phyloP scores from a whole-genome alignment of 352 stramenopile genomes.

The Phytophthora pinifolia region DNA sequence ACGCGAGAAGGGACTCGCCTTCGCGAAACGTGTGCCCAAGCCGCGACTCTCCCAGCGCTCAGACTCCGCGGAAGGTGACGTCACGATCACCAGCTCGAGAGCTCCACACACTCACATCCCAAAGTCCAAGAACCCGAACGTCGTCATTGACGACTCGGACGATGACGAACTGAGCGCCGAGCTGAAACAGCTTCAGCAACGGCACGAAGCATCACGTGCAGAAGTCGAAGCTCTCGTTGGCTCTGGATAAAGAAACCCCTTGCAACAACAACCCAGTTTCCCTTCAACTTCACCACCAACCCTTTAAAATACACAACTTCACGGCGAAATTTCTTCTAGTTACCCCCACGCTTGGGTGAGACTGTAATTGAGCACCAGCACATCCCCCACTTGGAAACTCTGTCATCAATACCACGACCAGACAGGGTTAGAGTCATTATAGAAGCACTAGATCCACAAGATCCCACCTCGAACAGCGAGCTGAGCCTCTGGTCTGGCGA shows the following conservation, averaged over 20 bases:
- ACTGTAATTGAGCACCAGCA: slow-evolving; percentile 88
- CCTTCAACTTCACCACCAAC: slow-evolving; percentile 1
- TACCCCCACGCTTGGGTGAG: slow-evolving; percentile 83
- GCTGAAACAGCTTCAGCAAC: slow-evolving; percentile 67
- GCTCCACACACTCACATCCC: slow-evolving; percentile 1
- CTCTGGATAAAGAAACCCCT: slow-evolving; percentile 8
- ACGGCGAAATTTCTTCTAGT: slow-evolving; percentile 2
- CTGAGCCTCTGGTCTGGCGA: slow-evolving; percentile 78
- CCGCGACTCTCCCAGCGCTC: slow-evolving; percentile 39
- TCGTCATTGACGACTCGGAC: slow-evolving; percentile 53
- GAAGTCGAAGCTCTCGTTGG: slow-evolving; percentile 75
- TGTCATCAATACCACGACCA: slow-evolving; percentile 17
- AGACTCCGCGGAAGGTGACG: slow-evolving; percentile 22
- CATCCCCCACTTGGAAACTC: slow-evolving; percentile 81
- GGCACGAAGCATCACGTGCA: slow-evolving; percentile 68
- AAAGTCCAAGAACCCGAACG: slow-evolving; percentile 36
- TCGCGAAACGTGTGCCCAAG: slow-evolving; percentile 83
- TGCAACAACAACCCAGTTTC: not conserved
- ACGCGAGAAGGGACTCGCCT: slow-evolving; percentile 70
- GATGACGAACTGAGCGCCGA: slow-evolving; percentile 64
- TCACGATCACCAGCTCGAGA: not conserved
- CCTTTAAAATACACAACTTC: slow-evolving; percentile 2
- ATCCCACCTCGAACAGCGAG: slow-evolving; percentile 67
- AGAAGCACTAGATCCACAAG: not conserved
- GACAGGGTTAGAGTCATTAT: not conserved